Base-by-base conservation (phyloP, 345 rosid genomes). In the Pugionium cornutum region DNA sequence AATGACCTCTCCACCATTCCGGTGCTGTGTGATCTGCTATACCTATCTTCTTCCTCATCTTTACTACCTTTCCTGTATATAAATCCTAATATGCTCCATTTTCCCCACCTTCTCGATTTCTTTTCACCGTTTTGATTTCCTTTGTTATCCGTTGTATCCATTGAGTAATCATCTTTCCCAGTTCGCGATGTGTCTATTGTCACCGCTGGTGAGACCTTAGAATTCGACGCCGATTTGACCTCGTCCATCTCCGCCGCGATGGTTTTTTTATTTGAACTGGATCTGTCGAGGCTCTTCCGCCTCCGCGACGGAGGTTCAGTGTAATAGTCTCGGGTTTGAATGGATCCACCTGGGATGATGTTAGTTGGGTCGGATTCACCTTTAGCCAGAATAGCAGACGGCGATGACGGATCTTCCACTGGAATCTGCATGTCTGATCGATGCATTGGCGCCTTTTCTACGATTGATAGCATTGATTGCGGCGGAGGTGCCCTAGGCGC, bases 291-390 rank as follows among this genome's bases (percentile, higher is more conserved):
- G 67, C 97, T 89, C 83, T 83, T 91, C 75, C 97, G 79, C 67
- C 99, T 76, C 74, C 91, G 63, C 0, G 97, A 86, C 3, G 88
- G 83, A 4, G 86, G 82, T 71, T 83, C 97, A 1, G 82, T 77
- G 78, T 94, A 94, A 58, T 90, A 94, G 47, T 90, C 97, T 77
- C 95, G 82, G 0, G 99, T 90, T 62, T 94, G 97, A 35, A 70
- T 81, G 9, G 96, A 82, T 34, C 99, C 99, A 5, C 97, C 99
- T 3, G 99, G 99, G 10, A 77, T 55, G 2, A 64, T 42, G 55
- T 78, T 6, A 37, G 54, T 27, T 53, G 77, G 63, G 28, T 96
- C 85, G 34, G 62, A 36, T 48, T 58, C 76, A 42, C 32, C 11
- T 7, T 33, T 48, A 9, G 31, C 7, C 9, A 36, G 48, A 11